Evolutionary conservation across 257 asterid genomes (phyloP).

Genomic region (Salvia splendens): DNA sequence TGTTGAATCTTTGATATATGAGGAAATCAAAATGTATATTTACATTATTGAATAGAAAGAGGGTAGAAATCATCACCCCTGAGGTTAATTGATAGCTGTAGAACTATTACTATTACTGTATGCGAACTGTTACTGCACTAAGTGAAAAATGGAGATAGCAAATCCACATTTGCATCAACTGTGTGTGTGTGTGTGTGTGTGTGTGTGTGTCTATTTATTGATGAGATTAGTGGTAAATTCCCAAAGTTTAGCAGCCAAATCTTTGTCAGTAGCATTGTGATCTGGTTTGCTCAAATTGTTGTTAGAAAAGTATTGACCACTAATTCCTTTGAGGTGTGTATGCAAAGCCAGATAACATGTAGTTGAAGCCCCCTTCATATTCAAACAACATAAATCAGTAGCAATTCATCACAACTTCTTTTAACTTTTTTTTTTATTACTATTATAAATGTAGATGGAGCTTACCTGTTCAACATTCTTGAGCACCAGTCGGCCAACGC

Average conservation of each 20-base stretch:
- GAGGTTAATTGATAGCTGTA: constrained; percentile 43
- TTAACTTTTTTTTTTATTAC: no score
- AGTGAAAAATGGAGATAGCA: constrained; percentile 29
- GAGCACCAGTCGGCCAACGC: constrained; percentile 45
- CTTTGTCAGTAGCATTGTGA: constrained; percentile 43
- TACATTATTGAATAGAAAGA: constrained; percentile 42
- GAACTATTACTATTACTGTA: constrained; percentile 38
- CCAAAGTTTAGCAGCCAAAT: constrained; percentile 70
- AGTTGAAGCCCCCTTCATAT: constrained; percentile 73
- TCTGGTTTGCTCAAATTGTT: constrained; percentile 55
- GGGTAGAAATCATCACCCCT: constrained; percentile 40
- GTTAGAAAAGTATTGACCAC: constrained; percentile 66
- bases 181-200: not conserved
- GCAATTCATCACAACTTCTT: not conserved
- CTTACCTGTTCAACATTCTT: constrained; percentile 67
- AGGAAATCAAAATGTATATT: constrained; percentile 44
- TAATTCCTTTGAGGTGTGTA: constrained; percentile 65
- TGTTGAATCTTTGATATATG: constrained; percentile 39
- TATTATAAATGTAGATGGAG: no score
- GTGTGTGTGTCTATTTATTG: constrained; percentile 25
- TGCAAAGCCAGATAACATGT: constrained; percentile 73
- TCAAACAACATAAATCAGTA: not conserved
- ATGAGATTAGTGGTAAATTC: constrained; percentile 60
- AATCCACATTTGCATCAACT: constrained; percentile 19
- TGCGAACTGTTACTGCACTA: constrained; percentile 30